Evolutionary conservation across 179 eudicot species (phyloP), one percentile per base, ranked within the genome.

Genomic region (Beta macrorhiza): DNA sequence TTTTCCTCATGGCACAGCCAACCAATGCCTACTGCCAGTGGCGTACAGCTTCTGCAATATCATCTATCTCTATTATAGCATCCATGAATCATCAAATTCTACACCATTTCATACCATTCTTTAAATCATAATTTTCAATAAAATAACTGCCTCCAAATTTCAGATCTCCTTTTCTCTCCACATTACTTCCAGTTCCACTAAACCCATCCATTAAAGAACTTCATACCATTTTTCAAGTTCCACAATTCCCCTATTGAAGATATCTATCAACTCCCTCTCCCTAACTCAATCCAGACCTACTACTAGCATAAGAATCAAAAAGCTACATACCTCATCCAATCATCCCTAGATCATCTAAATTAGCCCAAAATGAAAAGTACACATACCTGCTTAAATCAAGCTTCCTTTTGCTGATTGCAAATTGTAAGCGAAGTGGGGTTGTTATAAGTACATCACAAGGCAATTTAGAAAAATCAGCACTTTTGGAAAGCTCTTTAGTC

Each of bases 391-490:
- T 90, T 84, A 96, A 81, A 87, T 96, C 92, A 86, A 96, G 98
- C 87, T 91, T 96, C 84, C 89, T 91, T 89, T 92, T 90, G 68
- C 84, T 85, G 72, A 90, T 83, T 69, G 97, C 96, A 83, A 83
- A 84, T 83, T 91, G 89, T 81, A 94, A 78, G 74, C 99, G 91
- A 78, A 81, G 90, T 59, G 99, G 99, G 42, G 99, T 96, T 53
- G 99, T 91, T 79, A 96, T 86, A 78, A 96, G 91, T 81, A 96
- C 79, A 87, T 94, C 99, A 85, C 99, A 96, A 74, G 87, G 93
- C 79, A 93, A 58, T 72, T 92, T 96, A 62, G 94, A 89, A 83
- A 96, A 94, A 82, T 92, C 93, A 58, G 91, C 93, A 84, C 91
- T 73, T 89, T 88, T 91, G 67, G 88, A 84, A 77, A 96, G 92